Percentiles rank a stretch among this genome's conserved stretches.
phyloP scores from a whole-genome alignment of 2,329 filamentous ascomycete species.

The Alternaria sp. region DNA sequence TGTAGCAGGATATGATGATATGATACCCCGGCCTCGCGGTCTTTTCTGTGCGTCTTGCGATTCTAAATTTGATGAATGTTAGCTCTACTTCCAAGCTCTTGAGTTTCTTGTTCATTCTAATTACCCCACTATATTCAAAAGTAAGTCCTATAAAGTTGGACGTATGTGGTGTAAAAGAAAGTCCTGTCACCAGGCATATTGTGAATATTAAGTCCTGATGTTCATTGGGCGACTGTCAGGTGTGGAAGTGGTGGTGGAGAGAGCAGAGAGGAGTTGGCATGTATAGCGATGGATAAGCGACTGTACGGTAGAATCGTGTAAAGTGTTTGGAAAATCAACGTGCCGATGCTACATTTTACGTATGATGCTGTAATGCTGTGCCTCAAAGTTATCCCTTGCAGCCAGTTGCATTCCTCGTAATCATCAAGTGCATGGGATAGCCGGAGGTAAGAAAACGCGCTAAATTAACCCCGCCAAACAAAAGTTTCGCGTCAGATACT shows the following conservation, averaged over 20 bases:
- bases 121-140: background rate
- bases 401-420: background rate
- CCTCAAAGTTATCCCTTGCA: background rate
- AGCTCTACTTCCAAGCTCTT: background rate
- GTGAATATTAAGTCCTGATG: background rate
- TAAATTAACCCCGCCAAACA: slow-evolving; percentile 38
- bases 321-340: background rate
- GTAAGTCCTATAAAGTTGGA: background rate
- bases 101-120: background rate
- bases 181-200: background rate
- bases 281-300: background rate
- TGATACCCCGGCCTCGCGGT: slow-evolving; percentile 3
- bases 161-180: background rate
- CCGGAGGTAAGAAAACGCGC: slow-evolving; percentile 30
- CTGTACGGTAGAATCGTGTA: background rate
- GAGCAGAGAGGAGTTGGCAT: background rate
- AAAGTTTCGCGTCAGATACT: slow-evolving; percentile 30
- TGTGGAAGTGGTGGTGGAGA: background rate
- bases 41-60: background rate
- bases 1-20: background rate
- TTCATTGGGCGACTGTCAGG: background rate
- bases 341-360: background rate
- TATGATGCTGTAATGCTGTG: background rate
- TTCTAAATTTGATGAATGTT: background rate
- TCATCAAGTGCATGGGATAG: background rate